phyloP scores from a whole-genome alignment of 768 basidiomycete species.

The Mrakia frigida region DNA sequence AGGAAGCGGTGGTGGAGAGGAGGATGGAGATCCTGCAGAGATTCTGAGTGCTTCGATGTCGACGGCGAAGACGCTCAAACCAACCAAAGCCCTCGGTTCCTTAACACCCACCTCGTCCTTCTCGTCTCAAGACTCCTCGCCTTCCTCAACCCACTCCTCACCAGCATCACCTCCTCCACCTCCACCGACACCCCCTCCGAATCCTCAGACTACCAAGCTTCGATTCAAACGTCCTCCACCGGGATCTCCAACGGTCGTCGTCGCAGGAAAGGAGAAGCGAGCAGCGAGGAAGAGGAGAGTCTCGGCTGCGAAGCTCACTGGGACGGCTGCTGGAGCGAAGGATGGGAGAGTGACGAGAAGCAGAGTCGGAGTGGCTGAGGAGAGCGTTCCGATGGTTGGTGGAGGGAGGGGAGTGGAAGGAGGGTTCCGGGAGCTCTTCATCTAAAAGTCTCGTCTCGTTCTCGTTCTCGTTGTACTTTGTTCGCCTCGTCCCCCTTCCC shows the following conservation, averaged over 20 bases:
- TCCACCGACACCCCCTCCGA: not conserved
- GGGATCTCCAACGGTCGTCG: not conserved
- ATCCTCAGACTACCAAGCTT: not conserved
- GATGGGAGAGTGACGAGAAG: not conserved
- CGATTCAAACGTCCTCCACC: constrained; percentile 2
- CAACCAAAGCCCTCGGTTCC: not conserved
- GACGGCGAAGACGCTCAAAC: not conserved
- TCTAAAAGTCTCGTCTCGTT: not conserved
- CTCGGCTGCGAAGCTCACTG: not conserved
- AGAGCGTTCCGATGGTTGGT: not conserved
- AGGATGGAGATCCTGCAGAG: not conserved
- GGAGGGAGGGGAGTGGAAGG: constrained; percentile 9
- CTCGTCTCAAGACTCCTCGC: constrained; percentile 3
- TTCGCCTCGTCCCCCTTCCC: not conserved
- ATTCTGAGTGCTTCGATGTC: not conserved
- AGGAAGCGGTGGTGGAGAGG: not conserved
- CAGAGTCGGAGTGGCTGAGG: not conserved
- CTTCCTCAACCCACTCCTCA: not conserved
- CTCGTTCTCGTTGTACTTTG: not conserved
- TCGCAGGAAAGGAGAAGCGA: constrained; percentile 19
- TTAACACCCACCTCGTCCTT: not conserved
- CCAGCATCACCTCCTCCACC: not conserved
- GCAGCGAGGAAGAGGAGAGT: constrained; percentile 17
- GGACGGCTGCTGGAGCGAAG: not conserved
- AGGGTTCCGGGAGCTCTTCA: constrained; percentile 26